These are phyloP conservation scores for Phytophthora nicotianae DNA, from an alignment of 352 stramenopile species.

Conservation along the genomic window DNA sequence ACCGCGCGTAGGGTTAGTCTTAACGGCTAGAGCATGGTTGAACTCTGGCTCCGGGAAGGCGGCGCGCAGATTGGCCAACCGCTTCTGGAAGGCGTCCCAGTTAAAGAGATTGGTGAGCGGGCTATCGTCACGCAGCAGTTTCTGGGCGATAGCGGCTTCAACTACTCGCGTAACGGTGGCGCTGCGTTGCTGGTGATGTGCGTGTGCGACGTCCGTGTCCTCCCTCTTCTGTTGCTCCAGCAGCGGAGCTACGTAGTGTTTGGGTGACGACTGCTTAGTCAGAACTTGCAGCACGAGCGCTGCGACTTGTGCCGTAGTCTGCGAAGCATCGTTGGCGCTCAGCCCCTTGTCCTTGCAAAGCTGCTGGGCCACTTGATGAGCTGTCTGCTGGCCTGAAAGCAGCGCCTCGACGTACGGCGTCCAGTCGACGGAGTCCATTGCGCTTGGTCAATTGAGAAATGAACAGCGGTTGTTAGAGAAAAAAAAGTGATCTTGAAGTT, in stretches of 20 bases:
- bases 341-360: slow-evolving; percentile 40
- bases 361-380: slow-evolving; percentile 33
- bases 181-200: slow-evolving; percentile 43
- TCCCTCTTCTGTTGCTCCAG: slow-evolving; percentile 44
- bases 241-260: slow-evolving; percentile 59
- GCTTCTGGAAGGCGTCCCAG: slow-evolving; percentile 63
- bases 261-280: slow-evolving; percentile 8
- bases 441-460: not conserved
- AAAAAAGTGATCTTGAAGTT: slow-evolving; percentile 15
- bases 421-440: slow-evolving; percentile 36
- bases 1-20: slow-evolving; percentile 78
- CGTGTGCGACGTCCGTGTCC: slow-evolving; percentile 27
- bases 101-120: slow-evolving; percentile 70
- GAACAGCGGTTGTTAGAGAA: not conserved
- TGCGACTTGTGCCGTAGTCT: slow-evolving; percentile 28
- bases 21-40: slow-evolving; percentile 80
- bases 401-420: slow-evolving; percentile 32
- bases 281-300: slow-evolving; percentile 39
- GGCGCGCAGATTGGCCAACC: slow-evolving; percentile 55
- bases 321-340: slow-evolving; percentile 14
- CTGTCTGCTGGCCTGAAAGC: slow-evolving; percentile 11
- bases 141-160: slow-evolving; percentile 48
- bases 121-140: slow-evolving; percentile 59
- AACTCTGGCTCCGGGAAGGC: slow-evolving; percentile 71
- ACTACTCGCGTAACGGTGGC: slow-evolving; percentile 48